A percentile compares a stretch with the other conserved stretches of the same genome.
phyloP scores from a whole-genome alignment of 345 rosid species.

The Dipteronia sinensis region DNA sequence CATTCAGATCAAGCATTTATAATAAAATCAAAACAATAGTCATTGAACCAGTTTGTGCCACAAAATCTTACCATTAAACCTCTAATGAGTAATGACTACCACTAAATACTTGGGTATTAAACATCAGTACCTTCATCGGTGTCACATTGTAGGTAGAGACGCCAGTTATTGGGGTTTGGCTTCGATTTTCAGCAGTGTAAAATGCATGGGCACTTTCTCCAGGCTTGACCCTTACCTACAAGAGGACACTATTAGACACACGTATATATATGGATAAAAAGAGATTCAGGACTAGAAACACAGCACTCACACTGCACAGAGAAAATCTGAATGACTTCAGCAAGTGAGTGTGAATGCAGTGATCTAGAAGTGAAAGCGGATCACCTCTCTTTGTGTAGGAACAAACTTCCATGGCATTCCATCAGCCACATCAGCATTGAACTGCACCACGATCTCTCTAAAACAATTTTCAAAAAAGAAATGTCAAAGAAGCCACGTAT shows the following conservation, averaged over 20 bases:
- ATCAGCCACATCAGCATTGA: slow-evolving; percentile 97
- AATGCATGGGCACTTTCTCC: slow-evolving; percentile 98
- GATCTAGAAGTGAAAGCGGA: slow-evolving; percentile 5
- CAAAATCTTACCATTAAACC: not conserved
- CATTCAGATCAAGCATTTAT: not conserved
- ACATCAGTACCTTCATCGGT: slow-evolving; percentile 72
- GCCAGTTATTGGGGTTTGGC: slow-evolving; percentile 74
- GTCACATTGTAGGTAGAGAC: slow-evolving; percentile 90
- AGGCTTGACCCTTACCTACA: slow-evolving; percentile 85
- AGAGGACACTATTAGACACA: slow-evolving; percentile 11
- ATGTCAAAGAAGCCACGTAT: not conserved
- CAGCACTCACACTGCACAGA: not conserved
- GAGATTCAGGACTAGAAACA: slow-evolving; percentile 7
- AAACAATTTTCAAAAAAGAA: slow-evolving; percentile 4
- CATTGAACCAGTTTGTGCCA: not conserved
- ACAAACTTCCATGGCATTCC: slow-evolving; percentile 98
- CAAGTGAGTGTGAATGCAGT: not conserved
- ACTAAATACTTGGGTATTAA: slow-evolving; percentile 8
- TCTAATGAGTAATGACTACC: not conserved
- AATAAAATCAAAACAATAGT: not conserved
- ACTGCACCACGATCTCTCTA: slow-evolving; percentile 91
- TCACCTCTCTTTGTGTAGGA: slow-evolving; percentile 96
- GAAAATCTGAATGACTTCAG: not conserved
- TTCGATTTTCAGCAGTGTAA: slow-evolving; percentile 90
- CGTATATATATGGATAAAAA: not conserved